Conservation (phyloP, 2,329 filamentous ascomycete genomes). For the Fusarium sambucinum region DNA sequence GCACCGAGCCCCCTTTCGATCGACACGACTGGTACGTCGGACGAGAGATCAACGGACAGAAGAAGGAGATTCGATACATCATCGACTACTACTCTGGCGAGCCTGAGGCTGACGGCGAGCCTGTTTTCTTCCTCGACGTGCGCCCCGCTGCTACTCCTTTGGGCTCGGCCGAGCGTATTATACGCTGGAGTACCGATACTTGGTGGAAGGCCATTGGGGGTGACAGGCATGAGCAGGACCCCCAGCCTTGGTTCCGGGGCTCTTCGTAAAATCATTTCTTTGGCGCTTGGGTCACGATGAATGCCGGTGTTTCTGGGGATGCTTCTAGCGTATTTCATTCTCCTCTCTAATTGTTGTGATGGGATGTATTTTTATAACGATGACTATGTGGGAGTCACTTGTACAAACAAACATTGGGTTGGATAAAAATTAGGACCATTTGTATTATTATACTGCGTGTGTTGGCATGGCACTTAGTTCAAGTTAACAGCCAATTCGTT, state of each 20-base stretch:
- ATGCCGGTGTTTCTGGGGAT: slow-evolving; percentile 29
- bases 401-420: slow-evolving; percentile 36
- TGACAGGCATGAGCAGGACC: slow-evolving; percentile 65
- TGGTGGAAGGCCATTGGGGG: slow-evolving; percentile 92
- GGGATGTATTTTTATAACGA: slow-evolving; percentile 50
- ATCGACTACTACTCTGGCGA: slow-evolving; percentile 96
- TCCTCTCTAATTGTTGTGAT: slow-evolving; percentile 44
- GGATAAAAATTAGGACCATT: slow-evolving; percentile 15
- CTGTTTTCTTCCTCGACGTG: slow-evolving; percentile 96
- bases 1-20: slow-evolving; percentile 89
- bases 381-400: slow-evolving; percentile 44
- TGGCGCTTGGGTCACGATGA: slow-evolving; percentile 22
- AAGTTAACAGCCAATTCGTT: slow-evolving; percentile 52
- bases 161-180: slow-evolving; percentile 81
- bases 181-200: slow-evolving; percentile 91
- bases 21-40: slow-evolving; percentile 97
- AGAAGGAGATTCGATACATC: slow-evolving; percentile 87
- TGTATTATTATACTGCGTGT: slow-evolving; percentile 42
- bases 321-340: slow-evolving; percentile 36
- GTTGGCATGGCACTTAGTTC: slow-evolving; percentile 24
- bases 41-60: slow-evolving; percentile 74
- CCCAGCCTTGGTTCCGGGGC: slow-evolving; percentile 52
- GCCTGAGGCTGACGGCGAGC: slow-evolving; percentile 85
- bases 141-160: slow-evolving; percentile 87
- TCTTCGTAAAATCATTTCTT: slow-evolving; percentile 34